Base-by-base conservation (phyloP, 2,329 filamentous ascomycete genomes). In the Grosmannia clavigera region DNA sequence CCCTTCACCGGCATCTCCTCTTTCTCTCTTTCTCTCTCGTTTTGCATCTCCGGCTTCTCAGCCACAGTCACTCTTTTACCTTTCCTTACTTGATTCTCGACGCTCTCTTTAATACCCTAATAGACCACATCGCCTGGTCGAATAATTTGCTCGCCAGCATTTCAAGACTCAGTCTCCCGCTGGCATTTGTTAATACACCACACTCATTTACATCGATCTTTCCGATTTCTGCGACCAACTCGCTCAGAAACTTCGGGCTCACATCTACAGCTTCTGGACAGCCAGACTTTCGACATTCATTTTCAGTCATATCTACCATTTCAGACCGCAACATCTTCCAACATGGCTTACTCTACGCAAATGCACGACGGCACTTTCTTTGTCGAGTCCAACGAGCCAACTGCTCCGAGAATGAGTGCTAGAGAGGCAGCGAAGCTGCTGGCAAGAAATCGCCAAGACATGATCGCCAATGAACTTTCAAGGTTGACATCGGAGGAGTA, bases 401-500 rank as follows among this genome's bases (percentile, higher is more conserved):
- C 68, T 62, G 71, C 73, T 51, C 66, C 73, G n/a, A 83, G 84
- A 64, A 81, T 89, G 66, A 85, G 85, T 64, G 78, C 85, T 62
- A 84, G 87, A 69, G 88, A 94, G 68, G 85, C 89, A 63, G 83
- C 86, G 66, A 90, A 87, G 73, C 82, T 90, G 69, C 77, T 94
- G 67, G 87, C 88, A 62, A 85, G 88, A 70, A 85, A 92, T 75
- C 85, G 86, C 68, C 92, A 96, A 74, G 89, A 92, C 70, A 86
- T 87, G 66, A 87, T 97, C 67, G 91, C 87, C 63, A 88, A 91
- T 70, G 90, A 97, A 71, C 82, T 97, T 65, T 96, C 92, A 54
- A 84, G 86, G 66, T 78, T 88, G 66, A 90, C 91, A 57, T 86
- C 85, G 63, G 90, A 95, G 60, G 91, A 96, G 75, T 96, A 97